Evolutionary conservation across 805 yeast species (phyloP).

Genomic region (Kodamaea fukazawae): DNA sequence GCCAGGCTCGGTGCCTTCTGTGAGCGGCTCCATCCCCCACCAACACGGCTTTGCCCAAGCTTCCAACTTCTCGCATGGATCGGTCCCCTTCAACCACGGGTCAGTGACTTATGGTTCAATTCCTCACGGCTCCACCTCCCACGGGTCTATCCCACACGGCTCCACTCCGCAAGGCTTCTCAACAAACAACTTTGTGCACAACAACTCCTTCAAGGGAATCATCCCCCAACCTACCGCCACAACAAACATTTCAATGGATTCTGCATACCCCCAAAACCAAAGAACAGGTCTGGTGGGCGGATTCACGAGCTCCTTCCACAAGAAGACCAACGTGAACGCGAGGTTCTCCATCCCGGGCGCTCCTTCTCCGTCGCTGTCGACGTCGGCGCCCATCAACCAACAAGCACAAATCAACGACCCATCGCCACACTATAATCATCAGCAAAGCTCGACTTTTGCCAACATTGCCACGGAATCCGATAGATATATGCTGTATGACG

Average conservation of each 20-base stretch:
- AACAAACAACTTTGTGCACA: conserved; percentile 1
- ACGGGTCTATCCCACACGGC: conserved; percentile 12
- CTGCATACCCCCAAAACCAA: conserved; percentile 23
- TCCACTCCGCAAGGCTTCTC: conserved; percentile 2
- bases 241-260: conserved; percentile 49
- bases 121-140: conserved; percentile 10
- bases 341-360: conserved; percentile 6
- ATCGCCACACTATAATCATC: not conserved
- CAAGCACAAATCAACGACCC: not conserved
- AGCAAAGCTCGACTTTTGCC: not conserved
- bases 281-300: conserved; percentile 8
- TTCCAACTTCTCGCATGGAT: not conserved
- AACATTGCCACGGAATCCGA: conserved; percentile 27
- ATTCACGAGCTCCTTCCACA: conserved; percentile 6
- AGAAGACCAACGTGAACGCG: conserved; percentile 1
- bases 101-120: conserved; percentile 1
- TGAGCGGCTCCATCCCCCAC: not conserved
- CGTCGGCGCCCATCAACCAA: not conserved
- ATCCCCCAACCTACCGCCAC: conserved; percentile 48
- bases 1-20: conserved; percentile 7
- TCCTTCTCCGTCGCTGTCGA: conserved; percentile 2
- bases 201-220: conserved; percentile 8
- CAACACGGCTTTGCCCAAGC: conserved; percentile 2
- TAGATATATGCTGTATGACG: conserved; percentile 43
- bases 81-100: conserved; percentile 4